phyloP scores from a whole-genome alignment of 164 flowering plant species.

The Dillenia suffruticosa region DNA sequence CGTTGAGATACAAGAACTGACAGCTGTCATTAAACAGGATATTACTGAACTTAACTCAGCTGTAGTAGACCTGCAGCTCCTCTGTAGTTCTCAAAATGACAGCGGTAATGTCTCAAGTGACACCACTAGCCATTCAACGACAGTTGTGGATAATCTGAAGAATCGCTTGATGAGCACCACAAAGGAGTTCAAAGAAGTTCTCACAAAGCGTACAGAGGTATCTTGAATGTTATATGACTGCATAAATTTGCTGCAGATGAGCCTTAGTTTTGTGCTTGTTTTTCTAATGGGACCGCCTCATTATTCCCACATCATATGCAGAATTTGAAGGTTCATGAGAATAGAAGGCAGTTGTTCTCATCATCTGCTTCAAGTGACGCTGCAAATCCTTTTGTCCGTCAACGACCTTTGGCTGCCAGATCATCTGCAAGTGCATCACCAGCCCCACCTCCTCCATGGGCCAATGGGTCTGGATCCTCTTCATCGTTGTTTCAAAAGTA shows the following conservation, averaged over 20 bases:
- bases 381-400: constrained; percentile 87
- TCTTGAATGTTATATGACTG: neutral
- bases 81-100: constrained; percentile 76
- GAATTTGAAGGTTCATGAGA: constrained; percentile 89
- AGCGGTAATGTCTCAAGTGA: constrained; percentile 68
- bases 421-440: constrained; percentile 43
- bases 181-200: constrained; percentile 95
- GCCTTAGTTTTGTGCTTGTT: neutral
- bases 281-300: neutral
- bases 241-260: neutral
- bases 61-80: constrained; percentile 85
- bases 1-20: constrained; percentile 89
- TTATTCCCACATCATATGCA: constrained; percentile 23
- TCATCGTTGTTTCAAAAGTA: constrained; percentile 63
- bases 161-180: constrained; percentile 91
- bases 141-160: constrained; percentile 92
- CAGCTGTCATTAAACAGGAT: constrained; percentile 94
- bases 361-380: constrained; percentile 74
- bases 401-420: constrained; percentile 79
- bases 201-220: constrained; percentile 98
- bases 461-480: constrained; percentile 58
- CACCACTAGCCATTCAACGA: constrained; percentile 83
- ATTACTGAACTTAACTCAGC: constrained; percentile 91
- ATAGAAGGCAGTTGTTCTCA: constrained; percentile 85
- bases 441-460: constrained; percentile 83